Evolutionary conservation across 148 eudicot genomes (phyloP), one percentile per base, ranked within the genome.

Genomic region (Chenopodium suecicum): DNA sequence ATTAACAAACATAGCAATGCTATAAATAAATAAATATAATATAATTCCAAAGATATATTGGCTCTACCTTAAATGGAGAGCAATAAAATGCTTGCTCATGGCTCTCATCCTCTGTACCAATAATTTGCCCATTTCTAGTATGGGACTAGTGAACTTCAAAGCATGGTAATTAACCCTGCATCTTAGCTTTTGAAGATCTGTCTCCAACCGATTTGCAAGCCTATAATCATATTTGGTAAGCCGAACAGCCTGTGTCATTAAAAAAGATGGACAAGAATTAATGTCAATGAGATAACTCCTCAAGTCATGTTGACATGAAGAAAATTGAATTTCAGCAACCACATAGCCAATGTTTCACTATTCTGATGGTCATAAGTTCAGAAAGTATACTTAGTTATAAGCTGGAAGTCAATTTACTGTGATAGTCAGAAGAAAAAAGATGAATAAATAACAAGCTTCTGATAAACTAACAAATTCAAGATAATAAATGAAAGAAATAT

Each of bases 161-260:
- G 98, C 99, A 81, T 92, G 98, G 83, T 92, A 96, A 73, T 96
- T 96, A 76, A 91, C 97, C 87, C 98, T 88, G 80, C 99, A 96
- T 85, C 99, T 89, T 80, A 96, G 97, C 94, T 91, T 96, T 82
- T 96, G 99, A 56, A 91, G 86, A 89, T 94, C 99, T 27, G 88
- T 86, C 41, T 84, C 90, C 92, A 96, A 77, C 78, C 84, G 93
- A 89, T 96, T 96, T 81, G 99, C 88, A 79, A 96, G 95, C 88
- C 99, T 90, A 84, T 94, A 96, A 85, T 96, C 99, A 82, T 89
- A 96, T 86, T 96, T 96, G 89, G 89, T 92, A 78, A 96, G 93
- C 88, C 89, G 92, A 84, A 94, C 97, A 84, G 94, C 99, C 99
- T 96, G 91, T 96, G 91, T 65, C 83, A 85, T 46, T 70, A 76